Conservation (phyloP, 257 asterid genomes). For the Henckelia pumila region DNA sequence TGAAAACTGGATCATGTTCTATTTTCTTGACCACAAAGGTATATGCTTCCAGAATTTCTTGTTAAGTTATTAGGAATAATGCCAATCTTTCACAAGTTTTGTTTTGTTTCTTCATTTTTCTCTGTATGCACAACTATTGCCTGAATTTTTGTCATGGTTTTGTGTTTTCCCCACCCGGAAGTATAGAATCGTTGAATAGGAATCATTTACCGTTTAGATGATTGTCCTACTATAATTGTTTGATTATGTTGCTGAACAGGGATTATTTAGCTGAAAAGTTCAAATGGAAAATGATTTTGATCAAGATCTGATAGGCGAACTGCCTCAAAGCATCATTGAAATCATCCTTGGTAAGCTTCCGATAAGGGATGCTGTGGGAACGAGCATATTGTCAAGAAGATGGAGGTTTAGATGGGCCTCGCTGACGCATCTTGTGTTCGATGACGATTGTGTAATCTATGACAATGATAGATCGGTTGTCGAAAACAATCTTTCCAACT, state of each 20-base stretch:
- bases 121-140: no score
- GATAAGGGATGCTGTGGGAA: slow-evolving; percentile 65
- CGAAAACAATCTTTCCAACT: slow-evolving; percentile 48
- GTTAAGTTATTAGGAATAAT: no score
- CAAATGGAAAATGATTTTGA: slow-evolving; percentile 47
- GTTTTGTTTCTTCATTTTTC: not conserved
- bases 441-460: slow-evolving; percentile 47
- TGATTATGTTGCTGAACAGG: slow-evolving; percentile 19
- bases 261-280: slow-evolving; percentile 23
- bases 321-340: slow-evolving; percentile 80
- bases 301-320: slow-evolving; percentile 66
- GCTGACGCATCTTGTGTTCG: slow-evolving; percentile 62
- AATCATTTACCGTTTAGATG: no score
- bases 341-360: slow-evolving; percentile 73
- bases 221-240: slow-evolving; percentile 5
- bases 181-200: no score
- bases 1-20: not conserved
- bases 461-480: slow-evolving; percentile 34
- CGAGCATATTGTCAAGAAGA: slow-evolving; percentile 60
- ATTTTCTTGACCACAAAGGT: slow-evolving; percentile 16
- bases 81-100: not conserved
- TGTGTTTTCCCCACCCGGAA: not conserved
- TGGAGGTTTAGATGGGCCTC: slow-evolving; percentile 93
- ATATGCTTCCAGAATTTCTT: slow-evolving; percentile 1
- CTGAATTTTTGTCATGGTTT: not conserved